phyloP scores from a whole-genome alignment of 1,284 basidiomycete species.

The Malassezia yamatoensis region DNA sequence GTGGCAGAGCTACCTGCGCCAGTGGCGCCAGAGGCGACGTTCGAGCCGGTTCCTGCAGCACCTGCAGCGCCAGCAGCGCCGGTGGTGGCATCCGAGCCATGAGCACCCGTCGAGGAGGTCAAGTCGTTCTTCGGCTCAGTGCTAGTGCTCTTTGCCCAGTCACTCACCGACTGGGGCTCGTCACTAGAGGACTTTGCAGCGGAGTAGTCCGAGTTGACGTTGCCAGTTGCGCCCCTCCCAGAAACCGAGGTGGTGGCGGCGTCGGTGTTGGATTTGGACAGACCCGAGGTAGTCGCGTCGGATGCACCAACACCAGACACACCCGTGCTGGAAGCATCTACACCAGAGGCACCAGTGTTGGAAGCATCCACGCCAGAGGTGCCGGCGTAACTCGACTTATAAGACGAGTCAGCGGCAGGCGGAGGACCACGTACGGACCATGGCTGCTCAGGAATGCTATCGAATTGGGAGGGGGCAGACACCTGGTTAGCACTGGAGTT shows the following conservation, averaged over 20 bases:
- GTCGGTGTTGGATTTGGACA: neutral
- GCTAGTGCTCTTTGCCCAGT: neutral
- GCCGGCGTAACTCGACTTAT: neutral
- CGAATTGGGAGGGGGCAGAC: neutral
- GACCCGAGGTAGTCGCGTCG: too few species aligned
- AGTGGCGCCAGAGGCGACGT: neutral
- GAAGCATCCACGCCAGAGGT: neutral
- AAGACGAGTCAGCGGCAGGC: neutral
- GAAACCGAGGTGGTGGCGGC: neutral
- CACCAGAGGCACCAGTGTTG: neutral
- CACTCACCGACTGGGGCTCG: neutral
- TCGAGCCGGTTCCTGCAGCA: neutral
- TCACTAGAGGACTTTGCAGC: neutral
- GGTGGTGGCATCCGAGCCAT: neutral
- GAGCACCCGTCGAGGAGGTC: neutral
- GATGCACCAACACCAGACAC: neutral
- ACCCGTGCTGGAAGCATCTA: neutral
- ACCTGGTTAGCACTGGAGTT: neutral
- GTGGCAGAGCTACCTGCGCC: neutral
- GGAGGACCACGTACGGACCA: conserved; percentile 31
- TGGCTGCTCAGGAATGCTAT: conserved; percentile 6
- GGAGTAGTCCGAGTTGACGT: neutral
- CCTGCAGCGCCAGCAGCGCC: neutral
- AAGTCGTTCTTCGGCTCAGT: neutral
- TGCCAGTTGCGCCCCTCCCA: neutral